Evolutionary conservation across 768 basidiomycete species (phyloP), one percentile per base, ranked within the genome.

Genomic region (Vishniacozyma victoriae): DNA sequence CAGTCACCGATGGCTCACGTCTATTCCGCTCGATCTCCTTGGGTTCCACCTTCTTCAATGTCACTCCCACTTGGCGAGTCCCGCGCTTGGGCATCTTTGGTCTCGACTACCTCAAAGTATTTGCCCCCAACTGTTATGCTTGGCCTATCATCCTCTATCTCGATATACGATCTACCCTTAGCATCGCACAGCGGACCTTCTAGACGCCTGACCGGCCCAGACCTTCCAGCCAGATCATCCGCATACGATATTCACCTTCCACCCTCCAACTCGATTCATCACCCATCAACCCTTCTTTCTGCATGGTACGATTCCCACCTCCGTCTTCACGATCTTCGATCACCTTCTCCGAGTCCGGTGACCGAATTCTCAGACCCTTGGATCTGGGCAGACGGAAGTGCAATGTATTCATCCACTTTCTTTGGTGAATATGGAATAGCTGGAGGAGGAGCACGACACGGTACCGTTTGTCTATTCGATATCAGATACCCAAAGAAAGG

Each of bases 271-370:
- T 54, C 56, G n/a, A 29, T 23, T 5, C 66, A 64, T 52, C 46
- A 55, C 29, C 66, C 60, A 11, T 44, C 50, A 4, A 22, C 45
- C 1, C 44, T 68, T 9, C 48, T 68, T 16, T 59, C 56, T 14
- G 59, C 60, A 48, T 68, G 66, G 66, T 68, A 58, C 52, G 66
- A 68, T 48, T 64, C 62, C 1, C 47, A 60, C 36, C 49, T 68
- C 20, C 60, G 66, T 22, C 9, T 68, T n/a, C 59, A 64, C 39
- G 66, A 68, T 45, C 52, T 68, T 7, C 60, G 66, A 2, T 33
- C 41, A 3, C 26, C 57, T 3, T 47, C 55, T 1, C 11, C 37
- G 3, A 20, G 35, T 4, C 49, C 57, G 12, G 52, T 57, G 3
- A 45, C 31, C 18, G 37, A 37, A 25, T 50, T 62, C 16, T 44